Evolutionary conservation across 2,329 filamentous ascomycete species (phyloP), one percentile per base, ranked within the genome.

Genomic region (Neoarthrinium moseri): DNA sequence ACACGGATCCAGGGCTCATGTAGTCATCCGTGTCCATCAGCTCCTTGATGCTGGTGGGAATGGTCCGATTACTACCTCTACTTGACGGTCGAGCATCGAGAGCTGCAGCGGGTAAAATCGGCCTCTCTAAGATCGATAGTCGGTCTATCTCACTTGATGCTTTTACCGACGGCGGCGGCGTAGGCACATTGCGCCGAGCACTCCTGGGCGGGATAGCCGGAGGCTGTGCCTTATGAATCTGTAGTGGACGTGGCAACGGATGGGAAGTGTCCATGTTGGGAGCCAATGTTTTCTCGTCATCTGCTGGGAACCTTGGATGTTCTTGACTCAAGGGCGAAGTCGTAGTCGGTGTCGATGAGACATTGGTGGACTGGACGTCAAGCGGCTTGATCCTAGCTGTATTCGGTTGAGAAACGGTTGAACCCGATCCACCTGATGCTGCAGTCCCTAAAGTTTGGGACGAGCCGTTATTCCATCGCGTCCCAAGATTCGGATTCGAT

Each of bases 361-460:
- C 60, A 47, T 55, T 68, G 41, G 53, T 52, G 48, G 73, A 73
- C 47, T 75, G 70, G 24, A 74, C 66, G 11, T 77, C 71, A n/a
- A 78, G 63, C 0, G 75, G 72, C 48, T 73, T 74, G 6, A 72
- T 64, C 4, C 64, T 65, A 18, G 57, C 60, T 15, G 59, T 51
- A 4, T 62, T 64, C 6, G 58, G 61, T 3, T 64, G 62, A 18
- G 27, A 24, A n/a, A 73, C 54, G 39, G 64, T 70, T 10, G 65
- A 60, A n/a, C n/a, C n/a, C n/a, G n/a, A n/a, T n/a, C n/a, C n/a
- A n/a, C n/a, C n/a, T n/a, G n/a, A n/a, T n/a, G n/a, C n/a, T n/a
- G n/a, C n/a, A n/a, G n/a, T n/a, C n/a, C n/a, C n/a, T n/a, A 40
- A 26, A 20, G 15, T 40, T 3, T 23, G 37, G 11, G 65, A 58